A percentile compares a stretch with the other conserved stretches of the same genome.
These are phyloP conservation scores for Asclepias syriaca DNA, from an alignment of 257 asterid genomes.

Conservation along the genomic window DNA sequence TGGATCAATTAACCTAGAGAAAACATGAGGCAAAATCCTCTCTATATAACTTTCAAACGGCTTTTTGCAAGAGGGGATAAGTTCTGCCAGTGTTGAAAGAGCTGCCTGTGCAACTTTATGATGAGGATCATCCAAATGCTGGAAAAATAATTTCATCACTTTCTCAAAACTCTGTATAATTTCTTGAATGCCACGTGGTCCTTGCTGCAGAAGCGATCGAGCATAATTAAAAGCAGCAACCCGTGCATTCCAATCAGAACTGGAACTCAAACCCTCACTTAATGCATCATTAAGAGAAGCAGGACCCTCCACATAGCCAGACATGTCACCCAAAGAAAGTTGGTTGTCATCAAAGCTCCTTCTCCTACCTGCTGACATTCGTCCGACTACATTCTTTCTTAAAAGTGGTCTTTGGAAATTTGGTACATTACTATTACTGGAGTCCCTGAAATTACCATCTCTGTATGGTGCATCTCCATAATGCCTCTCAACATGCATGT, in stretches of 20 bases:
- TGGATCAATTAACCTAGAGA: conserved; percentile 95
- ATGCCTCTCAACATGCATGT: conserved; percentile 58
- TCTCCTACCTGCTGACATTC: conserved; percentile 84
- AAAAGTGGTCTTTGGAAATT: conserved; percentile 94
- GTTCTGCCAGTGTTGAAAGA: conserved; percentile 91
- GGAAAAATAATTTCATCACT: conserved; percentile 96
- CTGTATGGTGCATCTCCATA: conserved; percentile 54
- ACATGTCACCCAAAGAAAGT: conserved; percentile 64
- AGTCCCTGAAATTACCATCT: conserved; percentile 71
- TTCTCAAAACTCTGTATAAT: conserved; percentile 91
- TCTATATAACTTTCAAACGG: conserved; percentile 97
- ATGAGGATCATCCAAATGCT: conserved; percentile 99
- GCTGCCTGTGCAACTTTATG: conserved; percentile 99
- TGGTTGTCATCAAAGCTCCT: conserved; percentile 97
- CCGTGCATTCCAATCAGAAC: conserved; percentile 97
- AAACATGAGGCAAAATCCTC: conserved; percentile 95
- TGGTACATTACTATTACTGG: conserved; percentile 60
- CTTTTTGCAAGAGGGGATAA: conserved; percentile 91
- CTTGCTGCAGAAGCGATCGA: conserved; percentile 78
- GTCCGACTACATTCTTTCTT: conserved; percentile 74
- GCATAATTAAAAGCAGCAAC: conserved; percentile 87
- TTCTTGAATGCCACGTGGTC: conserved; percentile 93
- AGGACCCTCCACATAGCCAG: conserved; percentile 80
- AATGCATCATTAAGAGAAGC: conserved; percentile 88
- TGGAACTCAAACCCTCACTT: conserved; percentile 83